Base-by-base conservation (phyloP, 2,329 filamentous ascomycete species). In the Ophiostoma triangulosporum region DNA sequence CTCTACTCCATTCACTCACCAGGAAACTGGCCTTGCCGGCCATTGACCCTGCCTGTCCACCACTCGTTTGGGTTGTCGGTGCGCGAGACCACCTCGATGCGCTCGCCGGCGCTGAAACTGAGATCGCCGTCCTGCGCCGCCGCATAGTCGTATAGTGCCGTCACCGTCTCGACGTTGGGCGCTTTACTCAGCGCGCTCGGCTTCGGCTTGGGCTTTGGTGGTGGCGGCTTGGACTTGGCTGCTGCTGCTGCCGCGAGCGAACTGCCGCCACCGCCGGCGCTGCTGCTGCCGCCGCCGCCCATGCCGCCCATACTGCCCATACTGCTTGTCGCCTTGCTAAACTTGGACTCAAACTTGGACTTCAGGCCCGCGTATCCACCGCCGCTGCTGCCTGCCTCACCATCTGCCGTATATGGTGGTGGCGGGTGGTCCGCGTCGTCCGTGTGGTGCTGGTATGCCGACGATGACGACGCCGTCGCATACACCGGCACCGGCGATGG, bases 11-110 rank as follows among this genome's bases (percentile, higher is more conserved):
- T n/a, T n/a, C n/a, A 67, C 80, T 65, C 75, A 95, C 93, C 93
- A 70, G 93, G 93, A 67, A 98, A 98, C 65, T 97, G 91, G 26
- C 93, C 93, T 64, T 86, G 74, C 69, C 84, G 84, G 49, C 86
- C 88, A 56, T 84, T 75, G 52, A 95, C 65, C 65, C 81, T 86
- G 35, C 93, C 93, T 8, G 77, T 83, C 93, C 93, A 98, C 93
- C 93, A 98, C 68, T 98, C 93, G 61, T 98, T 97, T 51, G 88
- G 83, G 63, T 95, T 96, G 58, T 78, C 75, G n/a, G 88, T 95
- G 60, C 87, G 78, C 56, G 76, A 77, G 2, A 93, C 67, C 61
- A 98, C 90, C 67, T 97, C 90, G 63, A 98, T 97, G 4, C 85
- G 71, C 57, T 98, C 93, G 5, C 91, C 90, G 0, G 88, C 81